A percentile compares a stretch with the other conserved stretches of the same genome.
Conservation (phyloP, 495 filamentous ascomycete species). For the Podospora australis region DNA sequence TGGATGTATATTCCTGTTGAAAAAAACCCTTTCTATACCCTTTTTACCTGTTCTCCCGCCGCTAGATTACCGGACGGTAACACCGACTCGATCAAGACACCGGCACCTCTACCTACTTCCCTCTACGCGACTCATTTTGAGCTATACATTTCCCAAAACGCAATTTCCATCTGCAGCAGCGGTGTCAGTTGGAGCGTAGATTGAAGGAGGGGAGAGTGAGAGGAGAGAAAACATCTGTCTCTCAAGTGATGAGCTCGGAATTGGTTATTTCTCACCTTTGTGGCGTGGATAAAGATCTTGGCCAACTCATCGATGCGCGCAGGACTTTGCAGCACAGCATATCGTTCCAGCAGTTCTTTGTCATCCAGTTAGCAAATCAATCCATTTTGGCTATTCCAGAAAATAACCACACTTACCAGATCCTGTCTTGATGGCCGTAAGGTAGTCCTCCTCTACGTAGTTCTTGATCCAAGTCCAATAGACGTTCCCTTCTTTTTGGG, state of each 20-base stretch:
- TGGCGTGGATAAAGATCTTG: constrained; percentile 76
- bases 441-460: constrained; percentile 74
- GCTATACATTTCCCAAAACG: constrained; percentile 75
- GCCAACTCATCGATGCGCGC: constrained; percentile 73
- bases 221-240: neutral
- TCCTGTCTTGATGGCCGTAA: constrained; percentile 58
- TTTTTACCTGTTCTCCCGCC: neutral
- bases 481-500: constrained; percentile 58
- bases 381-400: neutral
- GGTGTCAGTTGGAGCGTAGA: too few species aligned
- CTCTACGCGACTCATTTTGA: constrained; percentile 5
- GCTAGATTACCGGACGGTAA: neutral
- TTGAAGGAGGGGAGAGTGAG: too few species aligned
- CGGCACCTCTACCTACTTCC: too few species aligned
- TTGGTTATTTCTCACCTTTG: constrained; percentile 49
- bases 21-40: too few species aligned
- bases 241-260: neutral
- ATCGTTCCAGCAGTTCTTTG: constrained; percentile 63
- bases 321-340: constrained; percentile 63
- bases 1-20: too few species aligned
- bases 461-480: constrained; percentile 90
- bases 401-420: constrained; percentile 50
- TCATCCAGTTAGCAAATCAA: constrained; percentile 16
- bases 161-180: constrained; percentile 63
- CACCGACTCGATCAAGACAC: too few species aligned